Evolutionary conservation across 257 asterid genomes (phyloP).

Genomic region (Solanum virginianum): DNA sequence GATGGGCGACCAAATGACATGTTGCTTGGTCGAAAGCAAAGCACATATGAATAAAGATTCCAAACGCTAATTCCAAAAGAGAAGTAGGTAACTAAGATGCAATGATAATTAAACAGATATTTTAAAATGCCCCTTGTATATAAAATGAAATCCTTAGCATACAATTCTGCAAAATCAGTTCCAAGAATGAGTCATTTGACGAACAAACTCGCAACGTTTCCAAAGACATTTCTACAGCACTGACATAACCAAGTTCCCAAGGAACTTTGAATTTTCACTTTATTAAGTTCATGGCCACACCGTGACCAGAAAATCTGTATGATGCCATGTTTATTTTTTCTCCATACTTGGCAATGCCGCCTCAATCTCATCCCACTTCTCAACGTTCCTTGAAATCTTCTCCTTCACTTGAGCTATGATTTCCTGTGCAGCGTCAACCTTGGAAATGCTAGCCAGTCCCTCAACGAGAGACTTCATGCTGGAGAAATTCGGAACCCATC

Average conservation of each 20-base stretch:
- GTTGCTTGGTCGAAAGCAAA: not conserved
- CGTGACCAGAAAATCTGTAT: not conserved
- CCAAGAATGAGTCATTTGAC: not conserved
- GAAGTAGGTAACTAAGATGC: not conserved
- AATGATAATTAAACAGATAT: not conserved
- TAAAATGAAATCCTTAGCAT: not conserved
- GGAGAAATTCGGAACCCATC: slow-evolving; percentile 62
- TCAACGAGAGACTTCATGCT: slow-evolving; percentile 67
- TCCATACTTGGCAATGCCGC: slow-evolving; percentile 41
- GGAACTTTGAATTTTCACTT: not conserved
- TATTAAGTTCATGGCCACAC: not conserved
- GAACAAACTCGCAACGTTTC: not conserved
- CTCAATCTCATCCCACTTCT: slow-evolving; percentile 62
- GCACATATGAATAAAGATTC: not conserved
- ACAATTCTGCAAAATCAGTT: not conserved
- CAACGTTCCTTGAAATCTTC: slow-evolving; percentile 39
- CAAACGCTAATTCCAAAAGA: not conserved
- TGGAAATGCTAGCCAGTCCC: slow-evolving; percentile 48
- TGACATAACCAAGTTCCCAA: not conserved
- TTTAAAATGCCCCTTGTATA: not conserved
- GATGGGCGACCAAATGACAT: not conserved
- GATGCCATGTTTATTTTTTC: slow-evolving; percentile 3
- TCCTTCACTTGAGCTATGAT: slow-evolving; percentile 43
- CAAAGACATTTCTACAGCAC: not conserved
- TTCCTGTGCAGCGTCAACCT: slow-evolving; percentile 49